Evolutionary conservation across 1,284 basidiomycete species (phyloP).

Genomic region (Trichosporon ovoides): DNA sequence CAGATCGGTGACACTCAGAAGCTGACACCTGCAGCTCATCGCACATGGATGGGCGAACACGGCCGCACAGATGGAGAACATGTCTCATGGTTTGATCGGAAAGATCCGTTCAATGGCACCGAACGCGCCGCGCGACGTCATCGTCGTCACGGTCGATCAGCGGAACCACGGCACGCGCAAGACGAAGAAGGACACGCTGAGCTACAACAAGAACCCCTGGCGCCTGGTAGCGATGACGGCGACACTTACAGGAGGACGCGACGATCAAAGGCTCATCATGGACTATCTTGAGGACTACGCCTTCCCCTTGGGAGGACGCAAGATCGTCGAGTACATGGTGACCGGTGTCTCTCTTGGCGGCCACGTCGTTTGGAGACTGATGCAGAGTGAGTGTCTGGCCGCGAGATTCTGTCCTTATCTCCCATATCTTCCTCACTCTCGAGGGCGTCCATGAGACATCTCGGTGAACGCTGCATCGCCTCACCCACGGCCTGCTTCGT

Average conservation of each 20-base stretch:
- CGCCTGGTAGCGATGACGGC: conserved; percentile 48
- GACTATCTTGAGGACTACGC: conserved; percentile 73
- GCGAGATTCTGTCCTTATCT: no score
- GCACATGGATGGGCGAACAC: conserved; percentile 21
- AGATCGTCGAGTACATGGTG: conserved; percentile 61
- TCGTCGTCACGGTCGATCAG: conserved; percentile 56
- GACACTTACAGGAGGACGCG: conserved; percentile 13
- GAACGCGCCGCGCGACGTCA: conserved; percentile 30
- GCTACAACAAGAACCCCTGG: conserved; percentile 60
- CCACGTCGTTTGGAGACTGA: conserved; percentile 18
- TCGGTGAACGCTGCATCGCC: no score
- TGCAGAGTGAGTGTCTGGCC: conserved; percentile 1
- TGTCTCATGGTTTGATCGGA: conserved; percentile 37
- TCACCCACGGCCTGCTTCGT: no score
- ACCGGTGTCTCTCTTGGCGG: conserved; percentile 54
- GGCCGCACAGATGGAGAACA: conserved; percentile 29
- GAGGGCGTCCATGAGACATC: no score
- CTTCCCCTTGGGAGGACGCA: conserved; percentile 65
- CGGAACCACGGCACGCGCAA: conserved; percentile 62
- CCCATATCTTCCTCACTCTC: no score
- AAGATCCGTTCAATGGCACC: conserved; percentile 17
- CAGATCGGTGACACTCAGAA: no score
- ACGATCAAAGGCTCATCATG: conserved; percentile 71
- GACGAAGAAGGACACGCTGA: conserved; percentile 53
- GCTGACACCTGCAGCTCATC: conserved; percentile 16